A percentile compares a stretch with the other conserved stretches of the same genome.
Evolutionary conservation across 1,284 basidiomycete species (phyloP).

Genomic region (Ganoderma lingzhi): DNA sequence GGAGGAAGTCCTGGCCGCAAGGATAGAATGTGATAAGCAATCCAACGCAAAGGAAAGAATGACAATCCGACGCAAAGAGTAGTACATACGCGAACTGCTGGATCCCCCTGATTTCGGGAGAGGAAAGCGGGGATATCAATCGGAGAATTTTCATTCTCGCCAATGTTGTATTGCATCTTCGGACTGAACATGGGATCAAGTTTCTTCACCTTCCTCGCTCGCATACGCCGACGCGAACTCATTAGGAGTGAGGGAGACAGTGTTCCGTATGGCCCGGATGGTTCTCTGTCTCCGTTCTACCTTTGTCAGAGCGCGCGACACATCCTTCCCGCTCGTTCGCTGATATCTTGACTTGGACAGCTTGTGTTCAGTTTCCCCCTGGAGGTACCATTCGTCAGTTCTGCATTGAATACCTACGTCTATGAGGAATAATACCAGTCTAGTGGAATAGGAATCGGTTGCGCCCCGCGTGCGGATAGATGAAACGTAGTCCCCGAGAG

Average conservation of each 20-base stretch:
- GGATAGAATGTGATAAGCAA: not conserved
- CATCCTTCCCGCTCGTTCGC: slow-evolving; percentile 5
- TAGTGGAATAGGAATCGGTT: slow-evolving; percentile 11
- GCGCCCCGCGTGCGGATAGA: slow-evolving; percentile 32
- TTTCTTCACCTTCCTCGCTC: not conserved
- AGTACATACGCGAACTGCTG: not conserved
- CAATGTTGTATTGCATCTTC: not conserved
- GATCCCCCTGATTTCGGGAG: not conserved
- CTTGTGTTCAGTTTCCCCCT: slow-evolving; percentile 20
- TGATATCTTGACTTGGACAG: not conserved
- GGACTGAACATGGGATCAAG: not conserved
- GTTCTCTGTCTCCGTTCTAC: slow-evolving; percentile 7
- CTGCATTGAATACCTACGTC: not conserved
- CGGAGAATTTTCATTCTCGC: not conserved
- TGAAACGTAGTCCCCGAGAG: slow-evolving; percentile 34
- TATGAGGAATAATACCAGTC: not conserved
- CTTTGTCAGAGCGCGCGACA: not conserved
- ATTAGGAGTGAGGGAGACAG: not conserved
- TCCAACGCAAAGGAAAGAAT: not conserved
- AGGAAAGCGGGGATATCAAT: not conserved
- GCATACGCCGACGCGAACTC: not conserved
- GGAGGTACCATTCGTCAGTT: slow-evolving; percentile 27
- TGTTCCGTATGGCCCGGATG: not conserved
- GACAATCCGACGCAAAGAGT: no score
- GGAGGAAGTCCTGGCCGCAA: not conserved